phyloP scores from a whole-genome alignment of 2,329 filamentous ascomycete genomes.

The Colletotrichum brevisporum region DNA sequence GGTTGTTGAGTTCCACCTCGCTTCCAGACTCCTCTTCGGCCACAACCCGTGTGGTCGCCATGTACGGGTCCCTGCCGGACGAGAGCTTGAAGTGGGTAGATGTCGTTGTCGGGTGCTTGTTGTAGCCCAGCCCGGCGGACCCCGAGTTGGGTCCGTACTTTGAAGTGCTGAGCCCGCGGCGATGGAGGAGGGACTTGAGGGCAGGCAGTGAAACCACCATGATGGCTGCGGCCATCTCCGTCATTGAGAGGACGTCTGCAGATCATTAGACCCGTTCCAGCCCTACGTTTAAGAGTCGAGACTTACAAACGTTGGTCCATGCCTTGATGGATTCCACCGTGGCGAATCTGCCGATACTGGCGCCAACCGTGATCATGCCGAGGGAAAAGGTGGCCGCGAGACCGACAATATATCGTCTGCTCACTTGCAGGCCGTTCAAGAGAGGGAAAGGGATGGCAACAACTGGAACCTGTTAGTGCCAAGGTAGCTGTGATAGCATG shows the following conservation, averaged over 20 bases:
- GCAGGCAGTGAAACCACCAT: slow-evolving; percentile 43
- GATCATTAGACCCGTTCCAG: too few species aligned
- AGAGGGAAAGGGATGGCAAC: slow-evolving; percentile 44
- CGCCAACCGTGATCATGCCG: slow-evolving; percentile 43
- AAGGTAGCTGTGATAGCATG: not conserved
- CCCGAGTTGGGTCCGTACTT: slow-evolving; percentile 28
- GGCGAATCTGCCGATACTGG: slow-evolving; percentile 43
- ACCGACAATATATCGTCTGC: slow-evolving; percentile 43
- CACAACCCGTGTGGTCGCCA: slow-evolving; percentile 29
- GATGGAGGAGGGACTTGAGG: slow-evolving; percentile 42
- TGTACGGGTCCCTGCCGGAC: slow-evolving; percentile 42
- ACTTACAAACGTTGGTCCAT: slow-evolving; percentile 45
- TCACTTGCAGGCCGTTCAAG: slow-evolving; percentile 41
- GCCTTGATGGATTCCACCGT: slow-evolving; percentile 42
- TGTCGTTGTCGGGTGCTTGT: slow-evolving; percentile 27
- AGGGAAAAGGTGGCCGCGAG: slow-evolving; percentile 42
- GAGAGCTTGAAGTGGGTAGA: slow-evolving; percentile 42
- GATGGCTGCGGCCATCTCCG: slow-evolving; percentile 43
- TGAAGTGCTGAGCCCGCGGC: slow-evolving; percentile 32
- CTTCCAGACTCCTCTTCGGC: slow-evolving; percentile 40
- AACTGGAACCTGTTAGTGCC: slow-evolving; percentile 25
- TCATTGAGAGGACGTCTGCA: slow-evolving; percentile 43
- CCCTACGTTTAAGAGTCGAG: not conserved
- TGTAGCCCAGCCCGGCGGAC: slow-evolving; percentile 25
- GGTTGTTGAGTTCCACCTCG: slow-evolving; percentile 42